Percentiles rank a stretch among this genome's conserved stretches.
phyloP scores from a whole-genome alignment of 164 flowering plant species.

The Magnolia changhungtana region DNA sequence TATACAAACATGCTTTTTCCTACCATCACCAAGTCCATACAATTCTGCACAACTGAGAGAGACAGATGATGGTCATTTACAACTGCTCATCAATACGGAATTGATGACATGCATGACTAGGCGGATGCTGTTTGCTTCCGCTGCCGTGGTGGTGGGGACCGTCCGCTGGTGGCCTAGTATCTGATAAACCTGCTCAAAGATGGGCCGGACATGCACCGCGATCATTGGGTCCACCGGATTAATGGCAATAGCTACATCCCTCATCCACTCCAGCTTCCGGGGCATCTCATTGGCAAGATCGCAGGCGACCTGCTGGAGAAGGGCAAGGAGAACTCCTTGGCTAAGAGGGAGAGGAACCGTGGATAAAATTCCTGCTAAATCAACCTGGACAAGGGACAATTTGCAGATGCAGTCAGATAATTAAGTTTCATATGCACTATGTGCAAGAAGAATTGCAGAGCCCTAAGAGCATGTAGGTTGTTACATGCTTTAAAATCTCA shows the following conservation, averaged over 20 bases:
- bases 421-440: too few species aligned
- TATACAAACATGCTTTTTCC: conserved; percentile 2
- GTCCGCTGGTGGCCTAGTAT: conserved; percentile 56
- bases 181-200: conserved; percentile 87
- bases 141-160: conserved; percentile 37
- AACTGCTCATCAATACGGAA: conserved; percentile 55
- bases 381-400: conserved; percentile 47
- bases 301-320: conserved; percentile 87
- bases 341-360: conserved; percentile 64
- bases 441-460: too few species aligned
- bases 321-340: conserved; percentile 95
- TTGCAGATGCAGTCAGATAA: not conserved
- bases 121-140: conserved; percentile 52
- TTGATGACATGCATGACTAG: conserved; percentile 80
- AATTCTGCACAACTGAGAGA: not conserved
- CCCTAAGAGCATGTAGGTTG: too few species aligned
- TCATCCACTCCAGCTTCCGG: conserved; percentile 80
- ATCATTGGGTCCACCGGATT: conserved; percentile 74
- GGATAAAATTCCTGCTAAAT: conserved; percentile 56
- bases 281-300: conserved; percentile 65
- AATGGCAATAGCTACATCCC: conserved; percentile 63
- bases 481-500: too few species aligned
- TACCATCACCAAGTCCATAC: not conserved
- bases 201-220: conserved; percentile 68
- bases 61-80: conserved; percentile 47